Evolutionary conservation across 176 grass and related monocot species (phyloP).

Genomic region (Triticum monococcum): DNA sequence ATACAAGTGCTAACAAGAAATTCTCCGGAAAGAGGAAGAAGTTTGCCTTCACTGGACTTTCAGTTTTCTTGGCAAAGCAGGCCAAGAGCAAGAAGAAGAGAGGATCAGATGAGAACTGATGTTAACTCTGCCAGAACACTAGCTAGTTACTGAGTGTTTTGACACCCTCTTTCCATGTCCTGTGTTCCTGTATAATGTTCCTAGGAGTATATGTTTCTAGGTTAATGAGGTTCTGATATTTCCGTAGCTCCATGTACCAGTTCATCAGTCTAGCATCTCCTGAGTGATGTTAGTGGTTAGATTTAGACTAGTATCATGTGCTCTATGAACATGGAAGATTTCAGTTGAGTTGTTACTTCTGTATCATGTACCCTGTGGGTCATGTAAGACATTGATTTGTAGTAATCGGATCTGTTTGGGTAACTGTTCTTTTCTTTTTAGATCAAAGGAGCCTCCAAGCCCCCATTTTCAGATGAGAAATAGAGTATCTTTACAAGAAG

Average conservation of each 20-base stretch:
- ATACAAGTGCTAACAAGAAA: slow-evolving; percentile 24
- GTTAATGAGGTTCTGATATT: neutral
- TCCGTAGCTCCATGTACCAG: neutral
- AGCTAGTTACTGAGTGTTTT: slow-evolving; percentile 18
- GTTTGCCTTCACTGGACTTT: slow-evolving; percentile 65
- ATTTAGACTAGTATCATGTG: neutral
- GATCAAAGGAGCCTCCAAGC: too few species aligned
- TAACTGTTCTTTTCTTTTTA: too few species aligned
- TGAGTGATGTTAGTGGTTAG: neutral
- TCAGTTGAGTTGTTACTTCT: neutral
- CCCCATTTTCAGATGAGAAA: too few species aligned
- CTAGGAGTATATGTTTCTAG: neutral
- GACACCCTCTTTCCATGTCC: neutral
- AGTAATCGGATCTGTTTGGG: neutral
- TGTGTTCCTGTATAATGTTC: neutral
- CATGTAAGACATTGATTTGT: neutral
- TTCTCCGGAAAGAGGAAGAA: slow-evolving; percentile 69
- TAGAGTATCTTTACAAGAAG: too few species aligned
- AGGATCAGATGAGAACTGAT: slow-evolving; percentile 2
- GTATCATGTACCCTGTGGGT: neutral
- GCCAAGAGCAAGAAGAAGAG: slow-evolving; percentile 78
- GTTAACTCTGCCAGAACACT: neutral
- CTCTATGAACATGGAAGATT: neutral
- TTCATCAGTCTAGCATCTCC: neutral
- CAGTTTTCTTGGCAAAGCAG: slow-evolving; percentile 69